Evolutionary conservation across 208 protist genomes (phyloP).

Genomic region (Balamuthia mandrillaris): DNA sequence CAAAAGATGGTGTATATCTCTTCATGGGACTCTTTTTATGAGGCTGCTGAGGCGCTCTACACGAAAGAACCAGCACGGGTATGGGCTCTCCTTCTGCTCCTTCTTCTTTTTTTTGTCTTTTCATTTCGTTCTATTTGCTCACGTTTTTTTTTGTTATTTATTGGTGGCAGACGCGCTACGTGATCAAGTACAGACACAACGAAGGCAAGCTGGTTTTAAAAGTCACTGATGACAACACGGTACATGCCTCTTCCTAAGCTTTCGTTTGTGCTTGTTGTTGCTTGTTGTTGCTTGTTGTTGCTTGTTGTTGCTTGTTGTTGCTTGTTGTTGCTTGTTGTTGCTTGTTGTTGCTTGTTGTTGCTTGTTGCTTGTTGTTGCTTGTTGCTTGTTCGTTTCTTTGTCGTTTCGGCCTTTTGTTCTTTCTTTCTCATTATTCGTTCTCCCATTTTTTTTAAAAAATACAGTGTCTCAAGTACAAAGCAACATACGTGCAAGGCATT

Average conservation of each 20-base stretch:
- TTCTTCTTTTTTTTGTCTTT: background rate
- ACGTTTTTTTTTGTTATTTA: background rate
- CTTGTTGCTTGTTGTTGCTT: too few species aligned
- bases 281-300: background rate
- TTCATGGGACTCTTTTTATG: slow-evolving; percentile 22
- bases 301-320: background rate
- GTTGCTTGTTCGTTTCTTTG: too few species aligned
- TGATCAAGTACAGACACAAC: slow-evolving; percentile 42
- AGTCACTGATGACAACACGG: slow-evolving; percentile 41
- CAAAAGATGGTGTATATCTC: slow-evolving; percentile 30
- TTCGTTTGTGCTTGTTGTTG: background rate
- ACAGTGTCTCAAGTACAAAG: slow-evolving; percentile 42
- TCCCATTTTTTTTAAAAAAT: too few species aligned
- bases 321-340: too few species aligned
- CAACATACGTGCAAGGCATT: background rate
- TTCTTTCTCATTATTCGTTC: too few species aligned
- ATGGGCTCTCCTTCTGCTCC: background rate
- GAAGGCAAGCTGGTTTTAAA: slow-evolving; percentile 47
- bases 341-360: too few species aligned
- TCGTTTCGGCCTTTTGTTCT: too few species aligned
- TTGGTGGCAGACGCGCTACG: slow-evolving; percentile 17
- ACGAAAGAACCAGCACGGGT: background rate
- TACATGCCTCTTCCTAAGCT: background rate
- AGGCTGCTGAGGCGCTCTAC: slow-evolving; percentile 34
- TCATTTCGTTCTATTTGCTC: background rate